Conservation (phyloP, 805 yeast species). For the Saturnispora zaruensis region DNA sequence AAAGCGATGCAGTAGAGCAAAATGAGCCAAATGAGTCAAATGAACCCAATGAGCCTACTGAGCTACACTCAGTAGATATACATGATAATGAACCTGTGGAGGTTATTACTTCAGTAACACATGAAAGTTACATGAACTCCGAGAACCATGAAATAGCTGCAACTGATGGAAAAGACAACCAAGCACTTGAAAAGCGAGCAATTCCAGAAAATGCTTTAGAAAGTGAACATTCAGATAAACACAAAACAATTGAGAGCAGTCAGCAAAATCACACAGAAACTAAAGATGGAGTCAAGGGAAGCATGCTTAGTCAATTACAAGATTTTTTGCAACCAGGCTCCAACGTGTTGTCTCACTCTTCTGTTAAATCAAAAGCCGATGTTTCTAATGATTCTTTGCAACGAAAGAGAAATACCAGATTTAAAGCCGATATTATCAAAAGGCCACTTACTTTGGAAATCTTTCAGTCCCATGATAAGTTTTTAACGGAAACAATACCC, state of each 20-base stretch:
- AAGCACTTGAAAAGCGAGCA: neutral
- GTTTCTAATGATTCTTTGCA: neutral
- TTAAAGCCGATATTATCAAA: slow-evolving; percentile 5
- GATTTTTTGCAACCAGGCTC: neutral
- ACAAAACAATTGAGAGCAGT: neutral
- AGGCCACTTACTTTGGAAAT: slow-evolving; percentile 1
- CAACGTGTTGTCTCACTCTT: neutral
- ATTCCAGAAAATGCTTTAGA: neutral
- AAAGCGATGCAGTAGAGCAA: neutral
- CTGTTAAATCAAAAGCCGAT: neutral
- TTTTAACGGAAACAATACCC: slow-evolving; percentile 12
- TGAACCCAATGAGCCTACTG: neutral
- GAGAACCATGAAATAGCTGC: neutral
- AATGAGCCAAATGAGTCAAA: neutral
- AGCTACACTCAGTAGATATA: neutral
- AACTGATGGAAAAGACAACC: neutral
- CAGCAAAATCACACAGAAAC: neutral
- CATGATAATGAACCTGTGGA: neutral
- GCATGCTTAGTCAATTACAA: neutral
- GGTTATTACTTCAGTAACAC: too few relatives aligned
- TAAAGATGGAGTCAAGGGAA: neutral
- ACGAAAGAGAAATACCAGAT: slow-evolving; percentile 5
- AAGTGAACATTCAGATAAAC: neutral
- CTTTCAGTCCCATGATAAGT: slow-evolving; percentile 9
- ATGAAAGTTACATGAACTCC: neutral